phyloP scores from a whole-genome alignment of 495 filamentous ascomycete genomes.

The Amphirosellinia nigrospora region DNA sequence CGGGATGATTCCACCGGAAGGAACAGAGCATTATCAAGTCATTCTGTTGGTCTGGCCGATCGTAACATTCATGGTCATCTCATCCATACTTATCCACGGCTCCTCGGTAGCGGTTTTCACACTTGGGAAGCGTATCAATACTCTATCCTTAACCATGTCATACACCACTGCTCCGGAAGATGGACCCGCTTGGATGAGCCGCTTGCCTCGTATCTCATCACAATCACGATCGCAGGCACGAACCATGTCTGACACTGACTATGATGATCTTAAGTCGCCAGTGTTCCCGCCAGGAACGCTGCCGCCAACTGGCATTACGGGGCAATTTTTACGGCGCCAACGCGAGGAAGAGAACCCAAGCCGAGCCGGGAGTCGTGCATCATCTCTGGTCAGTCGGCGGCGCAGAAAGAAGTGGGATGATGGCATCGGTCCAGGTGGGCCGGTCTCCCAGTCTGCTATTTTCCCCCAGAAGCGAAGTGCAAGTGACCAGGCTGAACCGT shows the following conservation, averaged over 20 bases:
- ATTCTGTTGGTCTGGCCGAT: slow-evolving; percentile 94
- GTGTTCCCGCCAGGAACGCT: slow-evolving; percentile 79
- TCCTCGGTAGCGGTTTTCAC: slow-evolving; percentile 99
- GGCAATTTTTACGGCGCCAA: slow-evolving; percentile 81
- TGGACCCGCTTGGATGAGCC: slow-evolving; percentile 91
- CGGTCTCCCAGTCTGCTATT: slow-evolving; percentile 90
- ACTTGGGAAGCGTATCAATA: slow-evolving; percentile 97
- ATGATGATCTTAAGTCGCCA: slow-evolving; percentile 61
- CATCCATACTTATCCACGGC: slow-evolving; percentile 94
- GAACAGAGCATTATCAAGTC: slow-evolving; percentile 66
- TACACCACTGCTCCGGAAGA: slow-evolving; percentile 92
- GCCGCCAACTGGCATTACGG: slow-evolving; percentile 74
- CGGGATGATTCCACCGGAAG: slow-evolving; percentile 59
- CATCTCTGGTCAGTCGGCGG: slow-evolving; percentile 65
- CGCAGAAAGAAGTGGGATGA: slow-evolving; percentile 73
- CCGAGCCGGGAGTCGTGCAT: slow-evolving; percentile 58
- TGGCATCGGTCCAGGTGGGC: slow-evolving; percentile 81
- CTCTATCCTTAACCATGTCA: slow-evolving; percentile 91
- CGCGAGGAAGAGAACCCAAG: slow-evolving; percentile 74
- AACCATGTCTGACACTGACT: slow-evolving; percentile 61
- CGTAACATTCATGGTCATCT: slow-evolving; percentile 90
- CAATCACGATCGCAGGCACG: slow-evolving; percentile 85
- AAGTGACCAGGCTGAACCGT: slow-evolving; percentile 38
- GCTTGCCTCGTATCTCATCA: slow-evolving; percentile 88
- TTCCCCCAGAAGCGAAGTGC: slow-evolving; percentile 66